Conservation (phyloP, 2,329 filamentous ascomycete species). For the Anthostomella pinea region DNA sequence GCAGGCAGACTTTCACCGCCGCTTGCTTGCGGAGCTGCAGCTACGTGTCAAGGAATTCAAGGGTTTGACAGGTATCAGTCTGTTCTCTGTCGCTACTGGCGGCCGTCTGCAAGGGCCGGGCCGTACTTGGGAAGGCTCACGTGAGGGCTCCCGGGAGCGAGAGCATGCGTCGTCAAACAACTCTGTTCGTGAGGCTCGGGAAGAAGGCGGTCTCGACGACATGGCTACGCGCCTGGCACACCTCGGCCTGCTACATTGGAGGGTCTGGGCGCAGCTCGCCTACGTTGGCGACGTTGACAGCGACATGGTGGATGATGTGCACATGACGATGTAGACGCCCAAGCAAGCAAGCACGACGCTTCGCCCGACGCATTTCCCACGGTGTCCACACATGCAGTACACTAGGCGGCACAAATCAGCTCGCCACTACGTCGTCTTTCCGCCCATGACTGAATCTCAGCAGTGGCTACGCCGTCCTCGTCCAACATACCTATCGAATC, state of each 20-base stretch:
- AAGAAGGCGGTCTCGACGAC: conserved; percentile 57
- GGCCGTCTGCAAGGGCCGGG: conserved; percentile 41
- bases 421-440: too few relatives aligned
- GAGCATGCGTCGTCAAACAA: conserved; percentile 28
- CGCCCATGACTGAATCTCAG: too few relatives aligned
- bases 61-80: conserved; percentile 47
- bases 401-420: not conserved
- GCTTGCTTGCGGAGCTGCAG: conserved; percentile 47
- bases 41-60: conserved; percentile 52
- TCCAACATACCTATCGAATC: too few relatives aligned
- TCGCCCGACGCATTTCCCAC: not conserved
- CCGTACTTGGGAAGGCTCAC: conserved; percentile 33
- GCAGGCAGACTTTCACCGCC: conserved; percentile 48
- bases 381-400: conserved; percentile 2
- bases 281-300: conserved; percentile 49
- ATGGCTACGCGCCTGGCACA: conserved; percentile 79
- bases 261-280: conserved; percentile 76
- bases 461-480: too few relatives aligned
- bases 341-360: not conserved
- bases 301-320: conserved; percentile 22
- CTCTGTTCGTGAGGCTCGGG: conserved; percentile 41
- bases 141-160: conserved; percentile 29
- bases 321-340: conserved; percentile 23
- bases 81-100: conserved; percentile 56
- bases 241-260: conserved; percentile 83